A percentile compares a stretch with the other conserved stretches of the same genome.
Conservation (phyloP, 208 protist genomes). For the Trichomonas tenax region DNA sequence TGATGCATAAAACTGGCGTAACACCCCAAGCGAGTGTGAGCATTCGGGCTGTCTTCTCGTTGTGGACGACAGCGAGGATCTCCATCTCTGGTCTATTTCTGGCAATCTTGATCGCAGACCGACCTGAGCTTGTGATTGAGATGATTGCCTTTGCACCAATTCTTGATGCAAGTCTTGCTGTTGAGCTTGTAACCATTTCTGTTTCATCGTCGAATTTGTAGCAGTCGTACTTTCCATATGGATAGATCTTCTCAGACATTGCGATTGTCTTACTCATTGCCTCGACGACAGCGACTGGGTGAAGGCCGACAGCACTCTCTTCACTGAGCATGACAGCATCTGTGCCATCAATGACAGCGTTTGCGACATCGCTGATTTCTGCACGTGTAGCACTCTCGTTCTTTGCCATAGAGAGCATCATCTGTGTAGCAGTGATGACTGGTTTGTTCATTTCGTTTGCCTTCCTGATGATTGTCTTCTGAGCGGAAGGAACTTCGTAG, state of each 20-base stretch:
- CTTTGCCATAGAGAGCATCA: constrained; percentile 43
- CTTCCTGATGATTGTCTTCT: constrained; percentile 96
- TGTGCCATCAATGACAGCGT: constrained; percentile 41
- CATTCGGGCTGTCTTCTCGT: constrained; percentile 41
- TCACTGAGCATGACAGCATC: constrained; percentile 42
- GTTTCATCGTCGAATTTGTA: background rate
- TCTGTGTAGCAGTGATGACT: constrained; percentile 56
- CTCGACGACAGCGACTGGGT: constrained; percentile 34
- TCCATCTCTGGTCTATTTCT: constrained; percentile 82
- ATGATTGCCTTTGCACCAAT: constrained; percentile 64
- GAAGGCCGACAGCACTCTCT: constrained; percentile 38
- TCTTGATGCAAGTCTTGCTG: constrained; percentile 75
- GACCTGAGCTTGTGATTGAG: constrained; percentile 48
- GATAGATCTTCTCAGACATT: constrained; percentile 24
- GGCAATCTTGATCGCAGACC: constrained; percentile 69
- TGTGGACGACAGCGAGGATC: constrained; percentile 69
- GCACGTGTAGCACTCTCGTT: constrained; percentile 40
- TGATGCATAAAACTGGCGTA: constrained; percentile 16
- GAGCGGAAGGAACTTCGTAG: constrained; percentile 81
- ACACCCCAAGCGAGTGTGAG: constrained; percentile 72
- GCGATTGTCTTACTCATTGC: constrained; percentile 25
- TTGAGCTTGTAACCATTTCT: constrained; percentile 69
- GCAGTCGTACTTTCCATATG: background rate
- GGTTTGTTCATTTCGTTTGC: constrained; percentile 89
- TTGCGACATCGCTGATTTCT: constrained; percentile 42